A percentile compares a stretch with the other conserved stretches of the same genome.
Evolutionary conservation across 2,329 filamentous ascomycete genomes (phyloP).

Genomic region (Xylariaceae sp.): DNA sequence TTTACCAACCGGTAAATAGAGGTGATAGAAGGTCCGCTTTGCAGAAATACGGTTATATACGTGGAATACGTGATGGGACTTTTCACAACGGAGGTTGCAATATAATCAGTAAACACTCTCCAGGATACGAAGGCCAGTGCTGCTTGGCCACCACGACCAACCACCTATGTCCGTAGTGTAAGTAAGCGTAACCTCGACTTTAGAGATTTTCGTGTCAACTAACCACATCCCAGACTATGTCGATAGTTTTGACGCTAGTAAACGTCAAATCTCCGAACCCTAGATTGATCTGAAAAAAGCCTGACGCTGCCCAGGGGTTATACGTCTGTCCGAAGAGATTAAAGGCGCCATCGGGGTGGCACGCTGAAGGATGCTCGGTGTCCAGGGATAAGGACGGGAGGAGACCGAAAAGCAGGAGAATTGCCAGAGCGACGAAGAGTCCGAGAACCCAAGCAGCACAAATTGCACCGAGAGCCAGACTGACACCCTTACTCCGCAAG

Average conservation of each 20-base stretch:
- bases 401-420: not conserved
- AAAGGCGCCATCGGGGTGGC: constrained; percentile 20
- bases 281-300: constrained; percentile 24
- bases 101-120: constrained; percentile 36
- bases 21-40: constrained; percentile 29
- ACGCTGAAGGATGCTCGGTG: constrained; percentile 5
- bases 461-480: not conserved
- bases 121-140: constrained; percentile 37
- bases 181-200: too few relatives aligned
- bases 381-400: not conserved
- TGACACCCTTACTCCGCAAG: too few relatives aligned
- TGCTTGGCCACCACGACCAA: constrained; percentile 39
- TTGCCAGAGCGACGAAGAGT: not conserved
- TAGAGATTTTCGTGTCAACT: not conserved
- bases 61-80: constrained; percentile 36
- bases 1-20: too few relatives aligned
- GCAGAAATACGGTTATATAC: constrained; percentile 35
- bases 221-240: constrained; percentile 23
- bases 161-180: too few relatives aligned
- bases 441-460: not conserved
- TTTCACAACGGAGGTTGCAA: constrained; percentile 35
- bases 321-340: constrained; percentile 6
- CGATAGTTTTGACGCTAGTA: constrained; percentile 19
- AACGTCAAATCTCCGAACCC: constrained; percentile 19
- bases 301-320: constrained; percentile 8